A percentile compares a stretch with the other conserved stretches of the same genome.
phyloP scores from a whole-genome alignment of 192 early-diverging fungal species.

The Cladochytrium replicatum region DNA sequence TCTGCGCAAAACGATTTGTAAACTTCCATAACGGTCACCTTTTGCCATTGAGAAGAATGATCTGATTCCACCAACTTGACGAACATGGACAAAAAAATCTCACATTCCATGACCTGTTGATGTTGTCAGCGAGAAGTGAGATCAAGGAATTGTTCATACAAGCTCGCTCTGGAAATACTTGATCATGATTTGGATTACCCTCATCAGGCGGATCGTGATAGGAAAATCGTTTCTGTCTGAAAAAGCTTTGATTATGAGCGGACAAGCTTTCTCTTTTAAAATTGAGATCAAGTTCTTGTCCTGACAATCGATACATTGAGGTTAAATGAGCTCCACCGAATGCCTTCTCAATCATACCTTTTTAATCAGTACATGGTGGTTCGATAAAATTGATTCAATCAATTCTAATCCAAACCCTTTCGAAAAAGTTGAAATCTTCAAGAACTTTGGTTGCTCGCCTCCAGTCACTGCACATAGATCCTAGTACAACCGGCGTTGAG shows the following conservation, averaged over 20 bases:
- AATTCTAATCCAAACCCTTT: slow-evolving; percentile 82
- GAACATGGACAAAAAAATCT: slow-evolving; percentile 87
- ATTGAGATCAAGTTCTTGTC: too few relatives aligned
- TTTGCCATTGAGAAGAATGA: slow-evolving; percentile 60
- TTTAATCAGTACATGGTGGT: slow-evolving; percentile 67
- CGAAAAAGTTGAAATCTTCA: slow-evolving; percentile 35
- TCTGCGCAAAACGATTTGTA: slow-evolving; percentile 60
- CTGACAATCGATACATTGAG: too few relatives aligned
- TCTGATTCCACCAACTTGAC: slow-evolving; percentile 74
- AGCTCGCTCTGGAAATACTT: slow-evolving; percentile 63
- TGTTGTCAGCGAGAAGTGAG: neutral
- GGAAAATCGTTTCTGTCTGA: slow-evolving; percentile 83
- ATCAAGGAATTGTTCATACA: slow-evolving; percentile 22
- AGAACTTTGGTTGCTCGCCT: slow-evolving; percentile 56
- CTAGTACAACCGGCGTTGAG: too few relatives aligned
- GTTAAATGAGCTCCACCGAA: too few relatives aligned
- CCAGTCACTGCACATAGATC: slow-evolving; percentile 76
- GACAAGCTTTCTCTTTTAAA: slow-evolving; percentile 75
- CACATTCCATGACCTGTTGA: slow-evolving; percentile 73
- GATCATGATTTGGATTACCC: slow-evolving; percentile 69
- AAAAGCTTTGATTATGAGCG: slow-evolving; percentile 83
- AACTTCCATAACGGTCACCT: slow-evolving; percentile 72
- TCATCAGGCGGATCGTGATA: slow-evolving; percentile 68
- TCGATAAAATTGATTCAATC: slow-evolving; percentile 78
- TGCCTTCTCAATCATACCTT: slow-evolving; percentile 39